These are phyloP conservation scores for Pichia sp. DNA, from an alignment of 1,139 yeast species.

Conservation along the genomic window DNA sequence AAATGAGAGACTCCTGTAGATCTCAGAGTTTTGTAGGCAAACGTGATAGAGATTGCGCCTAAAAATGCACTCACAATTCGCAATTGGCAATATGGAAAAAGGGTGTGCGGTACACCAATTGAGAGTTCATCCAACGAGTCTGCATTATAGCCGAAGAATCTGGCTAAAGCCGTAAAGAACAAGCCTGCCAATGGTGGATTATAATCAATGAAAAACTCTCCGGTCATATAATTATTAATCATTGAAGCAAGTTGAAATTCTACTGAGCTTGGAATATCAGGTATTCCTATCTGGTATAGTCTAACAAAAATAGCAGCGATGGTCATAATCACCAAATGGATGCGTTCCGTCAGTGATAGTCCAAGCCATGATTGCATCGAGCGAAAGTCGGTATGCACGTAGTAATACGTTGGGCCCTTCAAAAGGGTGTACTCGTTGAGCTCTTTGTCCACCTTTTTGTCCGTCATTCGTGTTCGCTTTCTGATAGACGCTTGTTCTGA, in stretches of 20 bases:
- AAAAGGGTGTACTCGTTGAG: not conserved
- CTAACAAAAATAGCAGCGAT: constrained; percentile 30
- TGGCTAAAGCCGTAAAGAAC: constrained; percentile 42
- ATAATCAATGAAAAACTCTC: constrained; percentile 56
- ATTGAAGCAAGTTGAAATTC: constrained; percentile 39
- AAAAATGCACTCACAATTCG: constrained; percentile 52
- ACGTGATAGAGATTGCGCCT: constrained; percentile 43
- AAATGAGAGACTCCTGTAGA: constrained; percentile 40
- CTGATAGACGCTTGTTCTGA: not conserved
- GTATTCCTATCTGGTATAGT: constrained; percentile 36
- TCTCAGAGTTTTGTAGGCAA: constrained; percentile 48
- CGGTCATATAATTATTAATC: constrained; percentile 57
- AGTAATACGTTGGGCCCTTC: constrained; percentile 13
- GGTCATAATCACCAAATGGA: constrained; percentile 8
- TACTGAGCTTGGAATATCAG: constrained; percentile 49
- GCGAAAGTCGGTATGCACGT: constrained; percentile 6
- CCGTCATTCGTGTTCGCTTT: not conserved
- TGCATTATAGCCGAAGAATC: constrained; percentile 37
- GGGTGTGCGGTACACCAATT: not conserved
- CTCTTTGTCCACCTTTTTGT: not conserved
- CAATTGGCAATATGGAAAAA: constrained; percentile 42
- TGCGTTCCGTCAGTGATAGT: not conserved
- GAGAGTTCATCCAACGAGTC: not conserved
- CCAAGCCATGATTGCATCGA: constrained; percentile 5
- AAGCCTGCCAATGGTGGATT: constrained; percentile 61